Evolutionary conservation across 345 rosid genomes (phyloP), one percentile per base, ranked within the genome.

Genomic region (Murraya paniculata): DNA sequence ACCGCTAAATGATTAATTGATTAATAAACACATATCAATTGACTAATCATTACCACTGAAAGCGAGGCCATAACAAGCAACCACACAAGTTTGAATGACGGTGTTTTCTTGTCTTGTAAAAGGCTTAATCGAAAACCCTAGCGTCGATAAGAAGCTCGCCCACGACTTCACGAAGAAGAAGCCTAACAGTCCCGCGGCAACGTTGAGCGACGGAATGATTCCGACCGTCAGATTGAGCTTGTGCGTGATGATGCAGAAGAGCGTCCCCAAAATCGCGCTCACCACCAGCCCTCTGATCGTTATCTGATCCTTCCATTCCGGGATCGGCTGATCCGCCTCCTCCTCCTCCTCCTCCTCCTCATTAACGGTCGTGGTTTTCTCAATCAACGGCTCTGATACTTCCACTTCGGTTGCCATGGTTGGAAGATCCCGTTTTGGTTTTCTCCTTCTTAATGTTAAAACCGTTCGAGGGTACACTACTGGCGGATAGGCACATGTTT

Each of bases 51-150:
- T 82, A 89, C 98, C 97, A 80, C 98, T 95, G 77, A 84, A 93
- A 33, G 98, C 97, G 66, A 95, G 97, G 85, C 97, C 98, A 25
- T 93, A 95, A 82, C 98, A 91, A 48, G 98, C 98, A 22, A 95
- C 98, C n/a, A 95, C 97, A 75, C 98, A 92, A 61, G 98, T 95
- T 82, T 95, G 98, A 50, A 95, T 91, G 62, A 95, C 97, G 45
- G 98, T 91, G 83, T 93, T 93, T 88, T 95, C 98, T 82, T 95
- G 97, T 81, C 91, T 90, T 21, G 98, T 93, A 72, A 95, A 95
- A 1, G 95, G 98, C 71, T 84, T 76, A 36, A 88, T 84, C 7
- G 85, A 76, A 77, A 91, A 75, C 10, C 98, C 98, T 10, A 93
- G 82, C 73, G 82, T 83, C 35, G 91, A 82, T 53, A 92, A 73